Evolutionary conservation across 1,284 basidiomycete species (phyloP).

Genomic region (Apiotrichum montevideense): DNA sequence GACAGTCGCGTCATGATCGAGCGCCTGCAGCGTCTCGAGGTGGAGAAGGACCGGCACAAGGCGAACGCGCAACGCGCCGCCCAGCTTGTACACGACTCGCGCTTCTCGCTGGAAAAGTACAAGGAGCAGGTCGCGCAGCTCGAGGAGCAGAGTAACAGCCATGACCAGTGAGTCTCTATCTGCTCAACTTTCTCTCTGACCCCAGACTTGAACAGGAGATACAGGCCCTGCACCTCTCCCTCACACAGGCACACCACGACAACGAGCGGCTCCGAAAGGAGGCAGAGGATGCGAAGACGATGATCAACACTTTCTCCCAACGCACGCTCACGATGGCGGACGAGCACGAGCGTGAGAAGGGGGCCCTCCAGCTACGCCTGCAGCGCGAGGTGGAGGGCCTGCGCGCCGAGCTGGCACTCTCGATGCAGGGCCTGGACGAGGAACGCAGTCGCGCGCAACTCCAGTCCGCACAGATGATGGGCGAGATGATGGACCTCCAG

Average conservation of each 20-base stretch:
- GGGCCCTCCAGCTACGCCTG: constrained; percentile 21
- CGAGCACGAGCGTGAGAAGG: constrained; percentile 54
- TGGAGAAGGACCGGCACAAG: constrained; percentile 79
- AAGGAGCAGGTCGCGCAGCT: constrained; percentile 51
- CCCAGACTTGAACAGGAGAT: constrained; percentile 1
- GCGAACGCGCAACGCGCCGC: constrained; percentile 83
- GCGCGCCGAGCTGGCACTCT: constrained; percentile 23
- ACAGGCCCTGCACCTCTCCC: not conserved
- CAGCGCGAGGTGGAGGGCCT: constrained; percentile 35
- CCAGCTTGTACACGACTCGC: constrained; percentile 76
- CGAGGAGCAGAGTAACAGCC: constrained; percentile 3
- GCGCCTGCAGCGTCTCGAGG: constrained; percentile 70
- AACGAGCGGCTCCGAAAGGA: not conserved
- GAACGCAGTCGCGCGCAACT: constrained; percentile 32
- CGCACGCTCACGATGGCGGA: constrained; percentile 65
- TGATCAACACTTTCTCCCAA: constrained; percentile 53
- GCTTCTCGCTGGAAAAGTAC: constrained; percentile 71
- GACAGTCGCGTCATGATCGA: constrained; percentile 78
- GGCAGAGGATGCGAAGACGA: not conserved
- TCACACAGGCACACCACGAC: constrained; percentile 5
- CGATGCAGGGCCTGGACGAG: constrained; percentile 40
- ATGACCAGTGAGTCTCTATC: not conserved
- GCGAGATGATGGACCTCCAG: constrained; percentile 47
- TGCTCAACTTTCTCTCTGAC: not conserved
- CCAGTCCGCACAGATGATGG: constrained; percentile 44